Conservation (phyloP, 2,329 filamentous ascomycete genomes). For the Exophiala spinifera region DNA sequence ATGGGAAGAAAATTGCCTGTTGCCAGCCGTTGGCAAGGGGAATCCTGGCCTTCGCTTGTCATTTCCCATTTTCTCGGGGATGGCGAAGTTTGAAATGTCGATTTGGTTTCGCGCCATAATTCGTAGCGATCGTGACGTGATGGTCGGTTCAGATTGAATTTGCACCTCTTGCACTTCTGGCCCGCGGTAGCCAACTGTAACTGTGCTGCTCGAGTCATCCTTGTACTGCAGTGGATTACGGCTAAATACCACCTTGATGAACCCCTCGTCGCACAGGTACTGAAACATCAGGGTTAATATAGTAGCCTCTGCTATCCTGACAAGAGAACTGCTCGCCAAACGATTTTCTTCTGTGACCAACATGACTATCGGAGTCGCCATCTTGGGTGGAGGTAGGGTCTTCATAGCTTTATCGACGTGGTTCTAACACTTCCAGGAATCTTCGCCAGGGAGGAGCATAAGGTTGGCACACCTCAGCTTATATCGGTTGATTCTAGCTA, state of each 20-base stretch:
- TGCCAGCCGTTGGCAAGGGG: no score
- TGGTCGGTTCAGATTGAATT: not conserved
- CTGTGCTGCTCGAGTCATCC: no score
- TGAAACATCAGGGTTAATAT: not conserved
- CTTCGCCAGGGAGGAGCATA: constrained; percentile 57
- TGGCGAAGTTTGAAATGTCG: not conserved
- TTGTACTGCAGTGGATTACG: no score
- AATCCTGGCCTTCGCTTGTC: not conserved
- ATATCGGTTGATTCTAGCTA: not conserved
- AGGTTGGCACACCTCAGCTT: constrained; percentile 36
- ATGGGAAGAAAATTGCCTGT: not conserved
- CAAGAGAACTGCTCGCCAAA: no score
- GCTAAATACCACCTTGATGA: no score
- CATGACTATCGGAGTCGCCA: constrained; percentile 48
- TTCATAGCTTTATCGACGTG: not conserved
- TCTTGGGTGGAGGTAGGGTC: constrained; percentile 50
- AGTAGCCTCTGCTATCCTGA: not conserved
- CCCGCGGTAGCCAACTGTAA: no score
- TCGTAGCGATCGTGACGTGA: not conserved
- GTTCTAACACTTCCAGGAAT: constrained; percentile 40
- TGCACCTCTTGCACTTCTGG: no score
- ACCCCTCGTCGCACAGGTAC: no score
- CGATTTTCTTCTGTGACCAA: not conserved
- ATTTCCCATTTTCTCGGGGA: not conserved
- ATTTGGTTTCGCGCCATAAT: not conserved